A percentile compares a stretch with the other conserved stretches of the same genome.
These are phyloP conservation scores for Geotrichum klebahnii DNA, from an alignment of 1,139 yeast genomes.

Conservation along the genomic window DNA sequence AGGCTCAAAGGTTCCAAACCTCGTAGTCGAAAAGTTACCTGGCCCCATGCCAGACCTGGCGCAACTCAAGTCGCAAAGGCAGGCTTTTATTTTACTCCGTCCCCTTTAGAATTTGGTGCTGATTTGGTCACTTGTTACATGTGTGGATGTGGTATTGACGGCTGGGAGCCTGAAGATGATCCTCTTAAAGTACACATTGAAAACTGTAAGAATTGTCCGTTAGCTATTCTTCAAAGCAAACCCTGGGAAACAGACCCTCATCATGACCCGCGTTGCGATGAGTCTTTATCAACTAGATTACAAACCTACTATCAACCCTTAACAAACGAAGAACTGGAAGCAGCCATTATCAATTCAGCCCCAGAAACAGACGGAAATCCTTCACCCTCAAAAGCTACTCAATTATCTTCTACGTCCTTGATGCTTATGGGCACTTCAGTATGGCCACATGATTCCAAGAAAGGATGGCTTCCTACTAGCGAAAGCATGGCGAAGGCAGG, in stretches of 20 bases:
- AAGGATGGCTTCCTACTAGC: slow-evolving; percentile 45
- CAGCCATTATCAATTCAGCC: slow-evolving; percentile 5
- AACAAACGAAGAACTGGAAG: slow-evolving; percentile 17
- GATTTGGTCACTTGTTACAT: slow-evolving; percentile 61
- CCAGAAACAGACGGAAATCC: neutral
- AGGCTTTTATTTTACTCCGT: slow-evolving; percentile 56
- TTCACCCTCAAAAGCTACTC: neutral
- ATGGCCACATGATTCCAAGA: slow-evolving; percentile 53
- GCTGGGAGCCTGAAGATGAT: slow-evolving; percentile 41
- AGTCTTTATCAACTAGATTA: slow-evolving; percentile 45
- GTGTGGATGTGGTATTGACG: slow-evolving; percentile 47
- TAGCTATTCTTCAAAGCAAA: slow-evolving; percentile 35
- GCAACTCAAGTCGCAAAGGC: slow-evolving; percentile 49
- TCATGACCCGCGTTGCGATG: slow-evolving; percentile 42
- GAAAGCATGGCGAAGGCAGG: slow-evolving; percentile 60
- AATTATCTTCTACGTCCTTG: neutral
- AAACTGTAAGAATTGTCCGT: slow-evolving; percentile 49
- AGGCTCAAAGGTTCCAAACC: slow-evolving; percentile 27
- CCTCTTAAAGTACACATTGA: slow-evolving; percentile 47
- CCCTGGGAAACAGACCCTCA: slow-evolving; percentile 29
- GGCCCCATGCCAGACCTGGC: slow-evolving; percentile 37
- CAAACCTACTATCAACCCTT: slow-evolving; percentile 47
- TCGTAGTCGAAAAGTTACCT: slow-evolving; percentile 28
- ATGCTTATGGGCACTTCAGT: slow-evolving; percentile 21
- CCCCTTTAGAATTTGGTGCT: slow-evolving; percentile 42